Conservation (phyloP, 2,329 filamentous ascomycete genomes). For the Tolypocladium amazonense region DNA sequence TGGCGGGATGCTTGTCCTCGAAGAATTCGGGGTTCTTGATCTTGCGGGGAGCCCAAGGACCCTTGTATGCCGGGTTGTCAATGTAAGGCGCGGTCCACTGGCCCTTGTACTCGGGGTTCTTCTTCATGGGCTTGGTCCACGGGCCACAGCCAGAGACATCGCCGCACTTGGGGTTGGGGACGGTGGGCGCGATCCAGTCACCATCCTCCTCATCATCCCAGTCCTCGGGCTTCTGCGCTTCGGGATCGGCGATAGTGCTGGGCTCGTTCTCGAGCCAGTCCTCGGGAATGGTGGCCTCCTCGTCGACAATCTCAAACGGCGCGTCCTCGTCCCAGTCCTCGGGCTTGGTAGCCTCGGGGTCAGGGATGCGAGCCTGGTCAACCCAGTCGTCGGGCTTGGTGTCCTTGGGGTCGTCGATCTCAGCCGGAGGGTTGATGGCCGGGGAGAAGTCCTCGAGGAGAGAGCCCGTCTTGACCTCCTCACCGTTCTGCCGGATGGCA, state of each 20-base stretch:
- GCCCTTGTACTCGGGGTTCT: slow-evolving; percentile 97
- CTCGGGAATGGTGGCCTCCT: slow-evolving; percentile 80
- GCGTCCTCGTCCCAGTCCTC: slow-evolving; percentile 99
- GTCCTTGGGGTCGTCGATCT: slow-evolving; percentile 93
- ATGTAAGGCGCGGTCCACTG: slow-evolving; percentile 91
- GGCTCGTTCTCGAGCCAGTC: slow-evolving; percentile 95
- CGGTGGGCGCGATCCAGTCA: slow-evolving; percentile 84
- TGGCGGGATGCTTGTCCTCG: slow-evolving; percentile 92
- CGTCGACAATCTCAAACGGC: slow-evolving; percentile 89
- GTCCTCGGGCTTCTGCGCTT: slow-evolving; percentile 94
- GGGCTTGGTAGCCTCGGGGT: slow-evolving; percentile 90
- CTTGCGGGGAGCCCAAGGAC: slow-evolving; percentile 86
- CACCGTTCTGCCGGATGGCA: slow-evolving; percentile 83
- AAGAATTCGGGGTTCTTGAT: slow-evolving; percentile 94
- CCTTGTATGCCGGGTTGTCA: slow-evolving; percentile 98
- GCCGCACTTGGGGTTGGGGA: slow-evolving; percentile 92
- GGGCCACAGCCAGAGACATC: slow-evolving; percentile 89
- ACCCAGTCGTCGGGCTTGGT: slow-evolving; percentile 94
- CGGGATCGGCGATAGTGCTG: slow-evolving; percentile 73
- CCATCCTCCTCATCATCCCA: slow-evolving; percentile 99
- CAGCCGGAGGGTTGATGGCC: slow-evolving; percentile 83
- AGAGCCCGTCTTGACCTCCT: slow-evolving; percentile 77
- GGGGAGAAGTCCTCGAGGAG: slow-evolving; percentile 91
- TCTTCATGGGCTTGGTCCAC: slow-evolving; percentile 85
- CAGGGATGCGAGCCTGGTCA: slow-evolving; percentile 80